These are phyloP conservation scores for Pichia kudriavzevii DNA, from an alignment of 1,139 yeast species.

Conservation along the genomic window DNA sequence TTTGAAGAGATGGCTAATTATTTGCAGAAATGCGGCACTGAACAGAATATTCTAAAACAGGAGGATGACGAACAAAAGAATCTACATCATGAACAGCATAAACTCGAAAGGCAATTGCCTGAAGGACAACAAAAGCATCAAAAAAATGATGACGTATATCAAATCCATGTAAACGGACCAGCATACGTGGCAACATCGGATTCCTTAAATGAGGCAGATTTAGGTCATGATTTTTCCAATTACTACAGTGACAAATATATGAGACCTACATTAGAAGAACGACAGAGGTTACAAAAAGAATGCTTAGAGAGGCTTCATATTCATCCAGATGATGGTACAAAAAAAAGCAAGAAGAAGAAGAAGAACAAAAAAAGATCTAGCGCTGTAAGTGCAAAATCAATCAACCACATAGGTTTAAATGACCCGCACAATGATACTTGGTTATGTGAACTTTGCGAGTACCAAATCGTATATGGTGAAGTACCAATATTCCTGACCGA, in stretches of 20 bases:
- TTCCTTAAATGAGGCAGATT: too few relatives aligned
- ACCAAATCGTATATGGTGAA: slow-evolving; percentile 48
- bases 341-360: slow-evolving; percentile 16
- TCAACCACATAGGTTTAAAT: slow-evolving; percentile 6
- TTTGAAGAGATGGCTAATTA: slow-evolving; percentile 1
- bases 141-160: too few relatives aligned
- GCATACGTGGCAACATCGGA: too few relatives aligned
- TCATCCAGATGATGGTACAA: slow-evolving; percentile 1
- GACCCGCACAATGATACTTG: slow-evolving; percentile 14
- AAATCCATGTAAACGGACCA: too few relatives aligned
- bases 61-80: too few relatives aligned
- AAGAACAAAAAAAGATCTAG: slow-evolving; percentile 11
- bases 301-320: slow-evolving; percentile 6
- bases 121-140: too few relatives aligned
- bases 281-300: slow-evolving; percentile 5
- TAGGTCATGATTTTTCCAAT: too few relatives aligned
- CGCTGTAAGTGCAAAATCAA: slow-evolving; percentile 1
- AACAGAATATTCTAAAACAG: too few relatives aligned
- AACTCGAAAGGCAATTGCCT: too few relatives aligned
- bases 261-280: slow-evolving; percentile 10
- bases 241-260: neutral
- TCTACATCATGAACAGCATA: too few relatives aligned
- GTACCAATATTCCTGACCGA: slow-evolving; percentile 42
- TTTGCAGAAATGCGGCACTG: neutral
- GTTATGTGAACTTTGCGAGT: slow-evolving; percentile 54